Percentiles rank a stretch among this genome's conserved stretches.
phyloP scores from a whole-genome alignment of 106 monocot genomes.

The Dioscorea zingiberensis region DNA sequence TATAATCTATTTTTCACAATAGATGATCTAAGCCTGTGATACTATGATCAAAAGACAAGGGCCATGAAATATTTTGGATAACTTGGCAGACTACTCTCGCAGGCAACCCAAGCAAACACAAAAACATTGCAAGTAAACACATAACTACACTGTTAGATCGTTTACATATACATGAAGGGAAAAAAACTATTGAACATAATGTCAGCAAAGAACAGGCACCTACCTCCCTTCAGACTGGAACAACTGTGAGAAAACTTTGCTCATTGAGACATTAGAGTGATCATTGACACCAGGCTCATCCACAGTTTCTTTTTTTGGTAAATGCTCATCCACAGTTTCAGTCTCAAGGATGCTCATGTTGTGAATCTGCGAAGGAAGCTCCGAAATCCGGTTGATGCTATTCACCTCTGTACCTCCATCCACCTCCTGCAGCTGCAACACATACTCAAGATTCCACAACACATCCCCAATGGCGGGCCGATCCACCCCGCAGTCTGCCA shows the following conservation, averaged over 20 bases:
- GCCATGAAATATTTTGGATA: no score
- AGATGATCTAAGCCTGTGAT: no score
- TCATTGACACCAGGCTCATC: conserved; percentile 12
- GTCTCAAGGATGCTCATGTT: conserved; percentile 7
- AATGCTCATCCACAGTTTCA: background rate
- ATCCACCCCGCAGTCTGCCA: conserved; percentile 64
- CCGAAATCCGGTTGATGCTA: conserved; percentile 39
- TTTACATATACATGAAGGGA: no score
- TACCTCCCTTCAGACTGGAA: conserved; percentile 75
- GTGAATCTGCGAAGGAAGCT: conserved; percentile 25
- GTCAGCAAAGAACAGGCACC: background rate
- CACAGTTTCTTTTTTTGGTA: no score
- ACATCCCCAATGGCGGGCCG: conserved; percentile 67
- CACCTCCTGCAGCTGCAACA: conserved; percentile 54
- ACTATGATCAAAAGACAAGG: no score
- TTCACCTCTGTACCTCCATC: conserved; percentile 24
- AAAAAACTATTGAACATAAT: no score
- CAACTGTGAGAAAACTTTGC: conserved; percentile 77
- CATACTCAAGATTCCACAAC: conserved; percentile 68
- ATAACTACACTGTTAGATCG: no score
- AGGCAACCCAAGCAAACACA: no score
- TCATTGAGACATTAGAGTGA: conserved; percentile 62
- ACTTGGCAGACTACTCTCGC: no score
- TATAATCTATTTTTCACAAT: no score
- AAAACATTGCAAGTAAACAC: no score